Evolutionary conservation across 2,329 filamentous ascomycete species (phyloP), one percentile per base, ranked within the genome.

Genomic region (Purpureocillium takamizusanense): DNA sequence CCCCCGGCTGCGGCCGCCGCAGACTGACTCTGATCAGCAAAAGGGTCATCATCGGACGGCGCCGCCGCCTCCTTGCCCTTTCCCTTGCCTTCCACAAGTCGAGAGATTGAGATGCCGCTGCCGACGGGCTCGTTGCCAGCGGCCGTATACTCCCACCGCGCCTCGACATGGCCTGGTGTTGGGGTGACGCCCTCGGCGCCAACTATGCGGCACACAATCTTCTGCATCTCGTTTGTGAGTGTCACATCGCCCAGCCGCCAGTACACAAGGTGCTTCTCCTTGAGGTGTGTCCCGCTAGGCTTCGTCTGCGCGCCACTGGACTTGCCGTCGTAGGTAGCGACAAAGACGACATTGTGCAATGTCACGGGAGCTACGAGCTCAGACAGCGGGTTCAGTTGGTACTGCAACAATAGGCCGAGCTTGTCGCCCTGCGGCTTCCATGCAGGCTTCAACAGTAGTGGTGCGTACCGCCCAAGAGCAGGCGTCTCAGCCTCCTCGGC

Each of bases 341-440:
- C 70, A 18, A 94, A 69, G 6, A 83, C 72, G 17, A 95, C 71
- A 50, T 95, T 94, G 51, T 80, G 82, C 53, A 60, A 72, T 54
- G 51, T 67, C 46, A 65, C 60, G 2, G 64, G 62, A 16, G 46
- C 54, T 2, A 54, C 45, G 4, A 69, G 63, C 35, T 63, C 67
- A 46, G 56, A 87, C 1, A 70, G 65, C 1, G 87, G 84, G 59
- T 95, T 95, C 13, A 92, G 72, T 6, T 80, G 79, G 62, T 95
- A 97, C 53, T 83, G 79, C 29, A 97, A 67, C 38, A 95, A 76
- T 31, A 94, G 76, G 31, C 85, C 89, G n/a, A 90, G 76, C 61
- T 95, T 90, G 45, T 83, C 81, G 32, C 84, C 76, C 51, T 92
- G 82, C 2, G 86, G 70, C 55, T 90, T 94, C 88, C 89, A 95